Conservation (phyloP, 2,329 filamentous ascomycete genomes). For the Microdochium paspali region DNA sequence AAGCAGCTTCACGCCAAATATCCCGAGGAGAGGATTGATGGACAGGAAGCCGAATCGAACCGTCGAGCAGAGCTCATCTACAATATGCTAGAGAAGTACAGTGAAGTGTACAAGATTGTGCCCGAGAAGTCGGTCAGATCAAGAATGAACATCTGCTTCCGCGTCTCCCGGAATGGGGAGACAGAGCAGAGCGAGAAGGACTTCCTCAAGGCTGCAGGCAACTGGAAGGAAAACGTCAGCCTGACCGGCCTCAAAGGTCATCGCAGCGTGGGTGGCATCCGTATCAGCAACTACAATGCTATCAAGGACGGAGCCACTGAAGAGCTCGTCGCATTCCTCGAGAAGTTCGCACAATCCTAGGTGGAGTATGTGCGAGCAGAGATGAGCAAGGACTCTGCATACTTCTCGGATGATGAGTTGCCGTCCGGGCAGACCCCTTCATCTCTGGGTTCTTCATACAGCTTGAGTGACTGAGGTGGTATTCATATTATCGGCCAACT, state of each 20-base stretch:
- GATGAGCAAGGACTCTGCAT: neutral
- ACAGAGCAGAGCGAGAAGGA: constrained; percentile 64
- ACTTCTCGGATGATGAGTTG: neutral
- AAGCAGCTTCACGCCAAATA: constrained; percentile 59
- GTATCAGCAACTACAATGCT: constrained; percentile 84
- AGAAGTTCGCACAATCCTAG: constrained; percentile 35
- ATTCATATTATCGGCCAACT: neutral
- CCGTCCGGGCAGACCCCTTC: neutral
- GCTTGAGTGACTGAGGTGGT: neutral
- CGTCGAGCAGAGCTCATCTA: constrained; percentile 75
- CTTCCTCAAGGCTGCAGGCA: constrained; percentile 66
- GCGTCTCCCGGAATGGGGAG: constrained; percentile 51
- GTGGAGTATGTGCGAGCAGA: neutral
- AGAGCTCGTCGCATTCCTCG: constrained; percentile 57
- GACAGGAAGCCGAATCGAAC: constrained; percentile 64
- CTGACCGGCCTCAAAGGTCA: constrained; percentile 83
- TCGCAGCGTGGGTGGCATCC: constrained; percentile 75
- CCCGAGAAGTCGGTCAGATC: constrained; percentile 68
- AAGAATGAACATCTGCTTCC: constrained; percentile 93
- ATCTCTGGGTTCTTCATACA: neutral
- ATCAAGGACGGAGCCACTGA: constrained; percentile 59
- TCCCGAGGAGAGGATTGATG: constrained; percentile 55
- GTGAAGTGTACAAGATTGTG: constrained; percentile 66
- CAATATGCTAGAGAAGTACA: constrained; percentile 61
- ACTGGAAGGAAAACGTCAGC: constrained; percentile 30